Evolutionary conservation across 2,329 filamentous ascomycete species (phyloP).

Genomic region (Sclerotinia minor): DNA sequence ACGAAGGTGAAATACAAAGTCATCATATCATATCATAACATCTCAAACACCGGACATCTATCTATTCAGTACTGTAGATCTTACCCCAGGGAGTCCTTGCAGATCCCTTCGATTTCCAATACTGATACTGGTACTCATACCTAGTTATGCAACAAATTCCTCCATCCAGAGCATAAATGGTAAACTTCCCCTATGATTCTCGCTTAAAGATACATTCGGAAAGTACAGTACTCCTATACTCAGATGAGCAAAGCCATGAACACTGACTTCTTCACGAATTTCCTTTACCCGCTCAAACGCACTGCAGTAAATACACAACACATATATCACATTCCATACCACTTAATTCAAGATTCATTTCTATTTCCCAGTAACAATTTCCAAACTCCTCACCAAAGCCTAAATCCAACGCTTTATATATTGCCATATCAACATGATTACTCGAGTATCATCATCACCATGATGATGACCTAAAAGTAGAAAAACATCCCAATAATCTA

Average conservation of each 20-base stretch:
- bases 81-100: background rate
- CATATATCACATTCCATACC: background rate
- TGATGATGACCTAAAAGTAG: background rate
- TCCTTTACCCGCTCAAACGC: background rate
- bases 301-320: too few relatives aligned
- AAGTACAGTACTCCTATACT: background rate
- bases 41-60: background rate
- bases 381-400: background rate
- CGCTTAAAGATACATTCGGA: slow-evolving; percentile 5
- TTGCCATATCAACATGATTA: background rate
- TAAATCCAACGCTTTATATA: background rate
- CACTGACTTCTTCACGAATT: background rate
- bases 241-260: too few relatives aligned
- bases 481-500: slow-evolving; percentile 24
- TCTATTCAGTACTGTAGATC: too few relatives aligned
- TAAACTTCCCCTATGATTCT: background rate
- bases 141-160: background rate
- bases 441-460: background rate
- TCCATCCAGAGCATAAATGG: too few relatives aligned
- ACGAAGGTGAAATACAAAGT: background rate
- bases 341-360: background rate
- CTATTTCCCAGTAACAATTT: background rate
- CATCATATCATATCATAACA: background rate
- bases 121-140: background rate
- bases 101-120: background rate